These are phyloP conservation scores for Gracilariopsis chorda DNA, from an alignment of 23 red algal species.

Conservation along the genomic window DNA sequence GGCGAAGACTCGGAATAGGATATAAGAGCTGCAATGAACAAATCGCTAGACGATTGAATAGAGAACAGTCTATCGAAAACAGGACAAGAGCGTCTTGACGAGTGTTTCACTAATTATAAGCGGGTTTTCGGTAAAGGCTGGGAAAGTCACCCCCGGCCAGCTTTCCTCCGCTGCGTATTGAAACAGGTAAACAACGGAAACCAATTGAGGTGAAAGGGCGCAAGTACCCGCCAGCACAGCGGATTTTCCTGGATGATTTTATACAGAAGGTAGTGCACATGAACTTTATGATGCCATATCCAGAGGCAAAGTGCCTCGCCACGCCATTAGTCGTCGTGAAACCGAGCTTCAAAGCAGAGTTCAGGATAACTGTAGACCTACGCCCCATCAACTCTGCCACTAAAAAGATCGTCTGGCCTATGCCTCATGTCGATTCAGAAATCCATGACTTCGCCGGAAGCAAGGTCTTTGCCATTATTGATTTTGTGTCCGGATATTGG, in stretches of 20 bases:
- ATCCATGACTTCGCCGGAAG: conserved; percentile 3
- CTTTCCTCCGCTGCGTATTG: not conserved
- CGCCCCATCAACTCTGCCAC: conserved; percentile 1
- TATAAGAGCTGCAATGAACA: not conserved
- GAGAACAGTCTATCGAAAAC: not conserved
- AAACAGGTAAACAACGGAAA: not conserved
- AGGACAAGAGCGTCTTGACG: not conserved
- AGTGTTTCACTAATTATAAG: not conserved
- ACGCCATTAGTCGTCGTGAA: conserved; percentile 8
- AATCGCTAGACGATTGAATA: not conserved
- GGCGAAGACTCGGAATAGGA: not conserved
- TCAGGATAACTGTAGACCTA: conserved; percentile 21
- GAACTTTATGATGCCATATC: not conserved
- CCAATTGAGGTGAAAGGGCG: conserved; percentile 29
- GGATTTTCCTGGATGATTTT: not conserved
- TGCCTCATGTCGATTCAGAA: conserved; percentile 22
- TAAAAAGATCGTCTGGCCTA: not conserved
- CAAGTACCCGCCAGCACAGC: not conserved
- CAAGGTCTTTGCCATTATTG: not conserved
- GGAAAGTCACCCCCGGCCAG: not conserved
- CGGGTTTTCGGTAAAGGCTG: not conserved
- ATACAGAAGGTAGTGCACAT: not conserved
- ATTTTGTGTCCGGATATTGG: conserved; percentile 32
- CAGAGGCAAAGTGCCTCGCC: not conserved
- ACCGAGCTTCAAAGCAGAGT: not conserved